These are phyloP conservation scores for Trametes cingulata DNA, from an alignment of 768 basidiomycete species.

Conservation along the genomic window DNA sequence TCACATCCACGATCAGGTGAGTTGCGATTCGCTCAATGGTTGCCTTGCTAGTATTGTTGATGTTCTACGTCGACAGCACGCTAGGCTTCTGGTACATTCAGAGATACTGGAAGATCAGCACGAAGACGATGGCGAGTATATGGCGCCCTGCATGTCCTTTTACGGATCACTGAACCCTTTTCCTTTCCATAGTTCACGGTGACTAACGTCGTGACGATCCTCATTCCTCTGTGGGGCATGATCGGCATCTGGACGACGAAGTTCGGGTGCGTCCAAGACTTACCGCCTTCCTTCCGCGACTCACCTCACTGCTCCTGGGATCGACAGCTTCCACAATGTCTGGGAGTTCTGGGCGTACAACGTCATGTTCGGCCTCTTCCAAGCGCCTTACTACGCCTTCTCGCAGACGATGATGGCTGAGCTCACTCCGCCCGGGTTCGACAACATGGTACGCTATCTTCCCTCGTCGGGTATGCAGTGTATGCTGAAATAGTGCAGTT, in stretches of 20 bases:
- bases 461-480: not conserved
- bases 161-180: not conserved
- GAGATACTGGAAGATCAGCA: slow-evolving; percentile 72
- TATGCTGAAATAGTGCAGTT: slow-evolving; percentile 48
- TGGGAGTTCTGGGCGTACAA: slow-evolving; percentile 95
- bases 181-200: slow-evolving; percentile 56
- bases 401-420: slow-evolving; percentile 90
- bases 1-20: slow-evolving; percentile 58
- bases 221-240: slow-evolving; percentile 88
- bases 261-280: slow-evolving; percentile 54
- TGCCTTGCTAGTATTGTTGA: not conserved
- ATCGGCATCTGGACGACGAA: slow-evolving; percentile 79
- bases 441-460: slow-evolving; percentile 60
- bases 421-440: slow-evolving; percentile 83
- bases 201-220: slow-evolving; percentile 72
- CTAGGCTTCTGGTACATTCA: slow-evolving; percentile 86
- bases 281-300: not conserved
- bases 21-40: not conserved
- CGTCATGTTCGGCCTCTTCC: slow-evolving; percentile 76
- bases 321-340: slow-evolving; percentile 70
- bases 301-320: no score
- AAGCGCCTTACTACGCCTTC: slow-evolving; percentile 86
- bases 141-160: not conserved
- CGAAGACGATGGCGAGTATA: slow-evolving; percentile 71
- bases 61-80: slow-evolving; percentile 41